These are phyloP conservation scores for Aspergillus udagawae DNA, from an alignment of 2,329 filamentous ascomycete genomes.

Conservation along the genomic window DNA sequence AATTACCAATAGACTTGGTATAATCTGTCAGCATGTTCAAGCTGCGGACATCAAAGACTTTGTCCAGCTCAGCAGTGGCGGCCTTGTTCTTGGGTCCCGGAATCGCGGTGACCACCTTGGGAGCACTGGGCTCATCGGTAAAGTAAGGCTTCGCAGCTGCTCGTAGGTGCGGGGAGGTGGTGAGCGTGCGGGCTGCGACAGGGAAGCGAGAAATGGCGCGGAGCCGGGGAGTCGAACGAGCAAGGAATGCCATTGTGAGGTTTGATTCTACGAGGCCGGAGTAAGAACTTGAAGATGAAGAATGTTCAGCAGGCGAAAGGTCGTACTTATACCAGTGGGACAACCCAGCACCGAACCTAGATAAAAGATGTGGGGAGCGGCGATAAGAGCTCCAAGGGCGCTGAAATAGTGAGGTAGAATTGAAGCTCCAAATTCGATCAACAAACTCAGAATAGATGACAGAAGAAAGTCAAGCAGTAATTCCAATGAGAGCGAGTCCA, in stretches of 20 bases:
- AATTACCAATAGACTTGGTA: constrained; percentile 72
- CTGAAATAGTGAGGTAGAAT: background rate
- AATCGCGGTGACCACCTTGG: constrained; percentile 56
- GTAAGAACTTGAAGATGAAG: background rate
- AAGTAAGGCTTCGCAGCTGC: constrained; percentile 50
- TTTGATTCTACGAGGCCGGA: background rate
- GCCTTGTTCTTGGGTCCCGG: constrained; percentile 72
- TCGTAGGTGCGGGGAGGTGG: constrained; percentile 31
- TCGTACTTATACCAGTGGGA: background rate
- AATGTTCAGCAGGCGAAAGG: background rate
- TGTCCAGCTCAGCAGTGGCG: constrained; percentile 65
- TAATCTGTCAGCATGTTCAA: constrained; percentile 81
- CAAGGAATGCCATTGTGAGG: constrained; percentile 33
- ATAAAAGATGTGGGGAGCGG: background rate
- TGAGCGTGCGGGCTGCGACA: constrained; percentile 29
- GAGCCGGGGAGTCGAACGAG: constrained; percentile 34
- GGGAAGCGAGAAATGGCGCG: constrained; percentile 31
- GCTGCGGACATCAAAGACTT: constrained; percentile 81
- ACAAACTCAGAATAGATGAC: background rate
- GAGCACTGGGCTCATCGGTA: constrained; percentile 55
- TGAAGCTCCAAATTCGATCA: background rate
- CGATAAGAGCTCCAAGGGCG: background rate
- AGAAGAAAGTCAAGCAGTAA: background rate
- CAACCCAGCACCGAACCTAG: background rate
- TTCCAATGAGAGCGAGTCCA: background rate